These are phyloP conservation scores for Komagataella phaffii DNA, from an alignment of 805 yeast genomes.

Conservation along the genomic window DNA sequence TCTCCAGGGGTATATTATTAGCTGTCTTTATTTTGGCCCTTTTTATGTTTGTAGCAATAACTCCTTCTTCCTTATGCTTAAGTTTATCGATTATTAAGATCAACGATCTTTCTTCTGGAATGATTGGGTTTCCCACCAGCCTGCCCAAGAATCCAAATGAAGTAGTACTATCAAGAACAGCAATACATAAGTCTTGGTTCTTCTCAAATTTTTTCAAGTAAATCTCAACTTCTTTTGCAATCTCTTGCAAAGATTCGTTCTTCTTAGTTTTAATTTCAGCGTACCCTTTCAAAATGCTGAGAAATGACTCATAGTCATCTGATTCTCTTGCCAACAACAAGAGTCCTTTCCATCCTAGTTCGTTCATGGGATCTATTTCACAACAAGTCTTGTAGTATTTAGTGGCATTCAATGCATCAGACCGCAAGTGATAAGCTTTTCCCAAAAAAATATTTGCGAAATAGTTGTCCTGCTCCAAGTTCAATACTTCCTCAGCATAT, in stretches of 20 bases:
- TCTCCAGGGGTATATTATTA: neutral
- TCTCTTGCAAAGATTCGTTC: slow-evolving; percentile 33
- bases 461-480: slow-evolving; percentile 41
- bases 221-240: slow-evolving; percentile 29
- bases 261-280: slow-evolving; percentile 26
- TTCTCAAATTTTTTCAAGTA: slow-evolving; percentile 25
- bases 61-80: neutral
- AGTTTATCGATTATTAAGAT: neutral
- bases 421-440: slow-evolving; percentile 41
- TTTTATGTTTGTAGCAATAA: neutral
- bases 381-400: slow-evolving; percentile 36
- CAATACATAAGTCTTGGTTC: no score
- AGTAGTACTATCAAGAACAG: neutral
- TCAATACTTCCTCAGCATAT: slow-evolving; percentile 39
- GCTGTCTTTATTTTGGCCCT: neutral
- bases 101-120: neutral
- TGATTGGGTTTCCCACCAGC: neutral
- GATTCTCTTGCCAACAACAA: slow-evolving; percentile 27
- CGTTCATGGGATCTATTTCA: slow-evolving; percentile 30
- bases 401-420: slow-evolving; percentile 24
- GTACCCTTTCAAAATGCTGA: slow-evolving; percentile 30
- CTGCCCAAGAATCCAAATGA: neutral
- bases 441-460: slow-evolving; percentile 64
- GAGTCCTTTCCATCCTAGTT: slow-evolving; percentile 77
- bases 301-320: slow-evolving; percentile 28